Conservation (phyloP, 257 asterid species). For the Plantago elongata region DNA sequence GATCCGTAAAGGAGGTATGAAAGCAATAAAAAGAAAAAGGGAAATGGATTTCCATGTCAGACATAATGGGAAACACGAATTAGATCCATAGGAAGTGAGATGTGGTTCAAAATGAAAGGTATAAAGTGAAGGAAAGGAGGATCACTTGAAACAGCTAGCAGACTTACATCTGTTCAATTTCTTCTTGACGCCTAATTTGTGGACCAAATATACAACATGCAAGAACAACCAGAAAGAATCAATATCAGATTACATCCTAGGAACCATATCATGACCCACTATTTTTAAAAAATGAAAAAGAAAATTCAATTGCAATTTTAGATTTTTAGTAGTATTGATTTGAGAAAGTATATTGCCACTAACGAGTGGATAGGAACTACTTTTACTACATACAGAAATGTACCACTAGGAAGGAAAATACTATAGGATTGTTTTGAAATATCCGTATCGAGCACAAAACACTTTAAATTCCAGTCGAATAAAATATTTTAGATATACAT, state of each 20-base stretch:
- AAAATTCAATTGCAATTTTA: neutral
- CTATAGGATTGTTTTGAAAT: too few relatives aligned
- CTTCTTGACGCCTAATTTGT: slow-evolving; percentile 4
- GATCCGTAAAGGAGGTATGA: too few relatives aligned
- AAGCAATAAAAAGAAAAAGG: too few relatives aligned
- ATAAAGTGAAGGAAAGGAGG: slow-evolving; percentile 4
- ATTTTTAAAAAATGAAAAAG: too few relatives aligned
- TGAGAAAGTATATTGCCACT: too few relatives aligned
- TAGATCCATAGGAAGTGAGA: slow-evolving; percentile 8
- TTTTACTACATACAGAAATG: too few relatives aligned
- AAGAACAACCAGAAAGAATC: neutral
- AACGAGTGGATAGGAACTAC: too few relatives aligned
- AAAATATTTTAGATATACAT: too few relatives aligned
- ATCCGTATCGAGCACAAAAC: too few relatives aligned
- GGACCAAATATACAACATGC: slow-evolving; percentile 22
- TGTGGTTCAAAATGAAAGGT: slow-evolving; percentile 29
- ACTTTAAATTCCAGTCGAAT: too few relatives aligned
- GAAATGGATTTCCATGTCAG: neutral
- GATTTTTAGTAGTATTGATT: too few relatives aligned
- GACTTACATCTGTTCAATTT: slow-evolving; percentile 3
- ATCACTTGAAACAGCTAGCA: slow-evolving; percentile 16
- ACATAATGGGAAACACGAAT: slow-evolving; percentile 18
- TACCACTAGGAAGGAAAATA: too few relatives aligned
- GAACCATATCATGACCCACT: slow-evolving; percentile 3
- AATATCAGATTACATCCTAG: neutral